Evolutionary conservation across 805 yeast species (phyloP), one percentile per base, ranked within the genome.

Genomic region (Wickerhamomyces bisporus): DNA sequence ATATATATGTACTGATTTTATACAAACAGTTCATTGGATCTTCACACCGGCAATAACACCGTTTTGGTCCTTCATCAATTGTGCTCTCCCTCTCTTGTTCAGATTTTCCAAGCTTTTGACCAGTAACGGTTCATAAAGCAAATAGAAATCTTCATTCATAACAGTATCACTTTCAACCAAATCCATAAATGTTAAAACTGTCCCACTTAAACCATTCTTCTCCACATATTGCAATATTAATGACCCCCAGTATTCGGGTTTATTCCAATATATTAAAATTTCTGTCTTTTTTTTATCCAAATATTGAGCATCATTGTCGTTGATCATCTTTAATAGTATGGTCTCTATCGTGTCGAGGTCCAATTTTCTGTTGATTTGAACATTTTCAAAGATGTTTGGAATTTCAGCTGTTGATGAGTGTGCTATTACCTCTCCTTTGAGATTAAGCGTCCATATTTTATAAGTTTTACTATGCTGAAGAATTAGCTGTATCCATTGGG

Each of bases 171-270:
- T 81, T 40, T 76, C 73, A 0, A 81, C 66, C 26, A 91, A 57
- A 60, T 91, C 98, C 58, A 85, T 88, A 13, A 88, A 59, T 0
- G 98, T 91, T 36, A 91, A 62, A 2, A 91, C 81, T 1, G 81
- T 68, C 6, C 86, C 85, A 38, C 71, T 64, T 53, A 87, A 95
- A 0, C 96, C 96, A 0, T 91, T 75, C 16, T 68, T 64, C 38
- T 84, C 89, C n/a, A 77, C 62, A 89, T 86, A 75, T 53, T 79
- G 82, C 55, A 76, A 54, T 35, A 89, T 50, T 48, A 68, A 51
- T 34, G 76, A 64, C 28, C 79, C 75, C 93, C 96, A 73, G 48
- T 76, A 76, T 50, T 81, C 72, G 40, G 87, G 66, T 14, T 76
- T 65, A 43, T 78, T 73, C 88, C 94, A 86, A 45, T 77, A 76